phyloP scores from a whole-genome alignment of 176 grass and related monocot genomes.

The Ensete glaucum region DNA sequence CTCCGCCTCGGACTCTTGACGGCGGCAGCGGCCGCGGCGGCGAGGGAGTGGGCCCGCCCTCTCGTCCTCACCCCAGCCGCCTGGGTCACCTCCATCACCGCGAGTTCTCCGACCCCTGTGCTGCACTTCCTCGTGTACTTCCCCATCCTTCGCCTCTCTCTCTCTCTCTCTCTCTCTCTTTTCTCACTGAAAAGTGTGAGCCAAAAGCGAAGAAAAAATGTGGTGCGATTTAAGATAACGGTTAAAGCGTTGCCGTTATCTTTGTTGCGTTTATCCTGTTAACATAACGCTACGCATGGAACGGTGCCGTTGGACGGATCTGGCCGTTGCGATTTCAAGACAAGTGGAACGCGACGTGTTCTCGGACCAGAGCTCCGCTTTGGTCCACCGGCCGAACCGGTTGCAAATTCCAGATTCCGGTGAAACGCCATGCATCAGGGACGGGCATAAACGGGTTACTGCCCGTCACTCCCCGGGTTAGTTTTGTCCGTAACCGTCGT shows the following conservation, averaged over 20 bases:
- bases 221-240: not conserved
- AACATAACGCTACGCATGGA: not conserved
- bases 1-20: not conserved
- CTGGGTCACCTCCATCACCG: not conserved
- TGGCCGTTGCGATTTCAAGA: conserved; percentile 14
- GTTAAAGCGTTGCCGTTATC: not conserved
- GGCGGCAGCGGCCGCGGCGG: not conserved
- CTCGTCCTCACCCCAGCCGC: conserved; percentile 12
- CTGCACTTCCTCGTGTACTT: conserved; percentile 18
- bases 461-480: too few species aligned
- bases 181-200: not conserved
- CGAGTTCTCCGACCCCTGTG: conserved; percentile 5
- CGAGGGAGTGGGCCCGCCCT: not conserved
- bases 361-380: not conserved
- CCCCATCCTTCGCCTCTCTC: not conserved
- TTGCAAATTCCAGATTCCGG: not conserved
- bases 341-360: not conserved
- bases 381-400: not conserved
- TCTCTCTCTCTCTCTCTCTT: not conserved
- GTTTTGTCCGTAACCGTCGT: too few species aligned
- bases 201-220: too few species aligned
- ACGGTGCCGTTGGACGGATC: conserved; percentile 10
- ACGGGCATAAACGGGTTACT: not conserved
- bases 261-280: not conserved
- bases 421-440: not conserved